These are phyloP conservation scores for Cenchrus purpureus DNA, from an alignment of 176 grass and related monocot genomes.

Conservation along the genomic window DNA sequence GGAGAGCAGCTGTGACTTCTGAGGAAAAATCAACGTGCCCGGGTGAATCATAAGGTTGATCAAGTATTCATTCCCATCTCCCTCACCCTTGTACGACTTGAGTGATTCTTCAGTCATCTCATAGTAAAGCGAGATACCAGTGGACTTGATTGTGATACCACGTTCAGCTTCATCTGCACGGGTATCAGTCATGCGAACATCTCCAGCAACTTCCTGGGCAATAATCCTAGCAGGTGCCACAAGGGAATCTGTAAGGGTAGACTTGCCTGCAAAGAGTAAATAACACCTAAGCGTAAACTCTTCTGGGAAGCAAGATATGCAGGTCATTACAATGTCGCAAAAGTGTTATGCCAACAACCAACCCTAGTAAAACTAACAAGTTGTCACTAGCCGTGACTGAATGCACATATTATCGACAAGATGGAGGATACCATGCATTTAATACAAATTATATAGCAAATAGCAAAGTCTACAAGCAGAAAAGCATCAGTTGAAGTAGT, in stretches of 20 bases:
- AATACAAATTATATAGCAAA: no score
- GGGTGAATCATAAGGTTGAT: slow-evolving; percentile 85
- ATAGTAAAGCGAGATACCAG: slow-evolving; percentile 78
- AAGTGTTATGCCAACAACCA: no score
- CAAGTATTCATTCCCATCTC: slow-evolving; percentile 65
- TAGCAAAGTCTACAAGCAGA: no score
- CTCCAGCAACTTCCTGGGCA: slow-evolving; percentile 81
- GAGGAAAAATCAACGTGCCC: slow-evolving; percentile 85
- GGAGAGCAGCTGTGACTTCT: slow-evolving; percentile 70
- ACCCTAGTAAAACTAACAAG: no score
- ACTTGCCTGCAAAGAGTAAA: slow-evolving; percentile 59
- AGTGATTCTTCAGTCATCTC: slow-evolving; percentile 72
- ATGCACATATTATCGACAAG: no score
- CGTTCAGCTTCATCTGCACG: slow-evolving; percentile 73
- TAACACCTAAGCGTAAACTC: background rate
- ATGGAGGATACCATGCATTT: no score
- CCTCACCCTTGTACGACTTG: slow-evolving; percentile 63
- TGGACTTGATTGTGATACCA: slow-evolving; percentile 85
- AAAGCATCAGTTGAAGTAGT: no score
- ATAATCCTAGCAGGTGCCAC: slow-evolving; percentile 83
- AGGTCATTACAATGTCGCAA: no score
- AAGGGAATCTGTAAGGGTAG: slow-evolving; percentile 83
- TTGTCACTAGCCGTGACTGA: no score
- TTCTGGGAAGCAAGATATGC: background rate
- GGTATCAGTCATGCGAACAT: slow-evolving; percentile 86